phyloP scores from a whole-genome alignment of 352 stramenopile species.

The Phytopythium kandeliae region DNA sequence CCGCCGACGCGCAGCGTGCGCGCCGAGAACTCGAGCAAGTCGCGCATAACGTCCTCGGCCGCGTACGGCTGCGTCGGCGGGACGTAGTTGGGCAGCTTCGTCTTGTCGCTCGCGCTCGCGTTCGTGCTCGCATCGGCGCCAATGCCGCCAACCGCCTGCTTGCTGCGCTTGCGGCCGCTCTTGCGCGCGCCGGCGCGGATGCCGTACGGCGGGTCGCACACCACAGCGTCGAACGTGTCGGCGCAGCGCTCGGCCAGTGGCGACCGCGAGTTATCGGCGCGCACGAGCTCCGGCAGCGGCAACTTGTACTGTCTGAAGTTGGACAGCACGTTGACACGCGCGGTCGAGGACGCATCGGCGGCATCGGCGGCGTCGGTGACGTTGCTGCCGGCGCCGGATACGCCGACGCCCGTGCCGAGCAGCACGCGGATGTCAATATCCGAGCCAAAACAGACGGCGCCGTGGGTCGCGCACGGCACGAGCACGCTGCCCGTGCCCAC shows the following conservation, averaged over 20 bases:
- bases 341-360: not conserved
- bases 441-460: conserved; percentile 91
- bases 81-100: conserved; percentile 92
- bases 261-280: conserved; percentile 86
- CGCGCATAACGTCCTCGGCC: conserved; percentile 95
- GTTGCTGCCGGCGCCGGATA: conserved; percentile 24
- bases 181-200: conserved; percentile 93
- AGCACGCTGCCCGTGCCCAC: conserved; percentile 97
- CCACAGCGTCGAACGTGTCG: conserved; percentile 84
- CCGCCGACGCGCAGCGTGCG: conserved; percentile 67
- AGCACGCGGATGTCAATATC: conserved; percentile 97
- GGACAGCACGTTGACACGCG: conserved; percentile 66
- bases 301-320: conserved; percentile 94
- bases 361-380: conserved; percentile 11
- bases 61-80: conserved; percentile 94
- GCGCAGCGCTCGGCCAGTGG: conserved; percentile 42
- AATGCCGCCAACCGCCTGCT: conserved; percentile 19
- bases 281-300: conserved; percentile 91
- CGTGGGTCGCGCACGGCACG: conserved; percentile 90
- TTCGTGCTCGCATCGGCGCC: not conserved
- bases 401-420: conserved; percentile 81
- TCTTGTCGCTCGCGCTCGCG: conserved; percentile 41
- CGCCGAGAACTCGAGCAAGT: conserved; percentile 92
- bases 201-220: conserved; percentile 93
- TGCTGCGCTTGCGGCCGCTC: conserved; percentile 64